These are phyloP conservation scores for Pascua guehoae DNA, from an alignment of 1,284 basidiomycete genomes.

Conservation along the genomic window DNA sequence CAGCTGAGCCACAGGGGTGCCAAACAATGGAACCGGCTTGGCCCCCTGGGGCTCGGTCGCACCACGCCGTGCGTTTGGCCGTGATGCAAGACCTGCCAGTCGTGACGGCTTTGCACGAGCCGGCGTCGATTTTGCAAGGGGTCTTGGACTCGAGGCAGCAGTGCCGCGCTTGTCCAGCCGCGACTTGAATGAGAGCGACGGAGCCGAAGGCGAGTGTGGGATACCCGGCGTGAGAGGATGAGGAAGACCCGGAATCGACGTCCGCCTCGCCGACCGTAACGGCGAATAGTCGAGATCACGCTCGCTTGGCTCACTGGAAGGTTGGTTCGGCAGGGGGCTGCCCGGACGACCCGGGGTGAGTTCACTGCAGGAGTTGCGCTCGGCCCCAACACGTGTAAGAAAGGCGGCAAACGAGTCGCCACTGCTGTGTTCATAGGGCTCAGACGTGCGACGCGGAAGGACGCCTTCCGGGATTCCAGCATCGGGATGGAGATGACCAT, in stretches of 20 bases:
- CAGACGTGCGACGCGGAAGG: slow-evolving; percentile 7
- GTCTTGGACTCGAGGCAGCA: not conserved
- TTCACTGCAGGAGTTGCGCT: slow-evolving; percentile 9
- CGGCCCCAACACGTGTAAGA: slow-evolving; percentile 8
- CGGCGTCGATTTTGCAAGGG: not conserved
- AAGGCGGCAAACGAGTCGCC: slow-evolving; percentile 6
- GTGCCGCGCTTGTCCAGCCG: not conserved
- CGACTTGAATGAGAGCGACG: not conserved
- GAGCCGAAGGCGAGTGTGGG: slow-evolving; percentile 1
- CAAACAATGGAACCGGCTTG: slow-evolving; percentile 14
- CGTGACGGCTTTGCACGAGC: too few species aligned
- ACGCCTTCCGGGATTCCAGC: too few species aligned
- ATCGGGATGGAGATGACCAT: too few species aligned
- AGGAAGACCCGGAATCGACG: not conserved
- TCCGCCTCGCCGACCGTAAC: not conserved
- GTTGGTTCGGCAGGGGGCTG: not conserved
- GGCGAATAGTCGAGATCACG: slow-evolving; percentile 1
- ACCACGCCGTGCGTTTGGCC: slow-evolving; percentile 32
- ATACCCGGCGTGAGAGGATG: not conserved
- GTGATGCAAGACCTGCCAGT: not conserved
- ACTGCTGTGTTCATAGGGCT: slow-evolving; percentile 1
- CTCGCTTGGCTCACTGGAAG: slow-evolving; percentile 10
- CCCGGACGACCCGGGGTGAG: not conserved
- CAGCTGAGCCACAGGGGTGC: slow-evolving; percentile 31
- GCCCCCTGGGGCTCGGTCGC: slow-evolving; percentile 26